Evolutionary conservation across 768 basidiomycete genomes (phyloP), one percentile per base, ranked within the genome.

Genomic region (Lactarius sanguifluus): DNA sequence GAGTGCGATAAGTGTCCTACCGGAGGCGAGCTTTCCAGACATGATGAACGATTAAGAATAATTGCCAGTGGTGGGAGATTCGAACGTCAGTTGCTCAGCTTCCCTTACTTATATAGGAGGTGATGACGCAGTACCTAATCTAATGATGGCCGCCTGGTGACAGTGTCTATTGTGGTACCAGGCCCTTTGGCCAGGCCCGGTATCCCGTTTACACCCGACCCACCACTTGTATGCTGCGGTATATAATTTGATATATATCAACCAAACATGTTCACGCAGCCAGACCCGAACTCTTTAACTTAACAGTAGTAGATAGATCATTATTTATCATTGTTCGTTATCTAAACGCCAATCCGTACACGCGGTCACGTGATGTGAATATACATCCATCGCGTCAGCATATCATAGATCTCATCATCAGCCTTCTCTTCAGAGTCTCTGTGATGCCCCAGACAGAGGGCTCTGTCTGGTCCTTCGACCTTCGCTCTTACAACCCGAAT

Each of bases 401-500:
- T 43, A 18, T 43, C 43, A 20, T 20, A 30, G 18, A 34, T 8
- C 28, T 28, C 28, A 30, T 30, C 28, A 34, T 23, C 45, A 47
- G 45, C 38, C 47, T 50, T 50, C 50, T 52, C 47, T 50, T 50
- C 47, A 13, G 23, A 50, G 50, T 25, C 50, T 28, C 47, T 38
- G 59, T 45, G 58, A 66, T 64, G 58, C 66, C 62, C 41, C 56
- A 57, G 38, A 34, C 45, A 10, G 58, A 66, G 10, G 58, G 52
- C 59, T 72, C 68, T 45, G 47, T 63, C 61, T 79, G 79, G 79
- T 71, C 76, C 10, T 75, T 73, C 65, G 74, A 68, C 41, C 70
- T 73, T 59, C 73, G 77, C 62, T 41, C 54, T 43, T 66, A 69
- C 25, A 70, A 74, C 36, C 69, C 72, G 38, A 65, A 70, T 38